phyloP scores from a whole-genome alignment of 2,329 filamentous ascomycete species.

The Alternaria ethzedia region DNA sequence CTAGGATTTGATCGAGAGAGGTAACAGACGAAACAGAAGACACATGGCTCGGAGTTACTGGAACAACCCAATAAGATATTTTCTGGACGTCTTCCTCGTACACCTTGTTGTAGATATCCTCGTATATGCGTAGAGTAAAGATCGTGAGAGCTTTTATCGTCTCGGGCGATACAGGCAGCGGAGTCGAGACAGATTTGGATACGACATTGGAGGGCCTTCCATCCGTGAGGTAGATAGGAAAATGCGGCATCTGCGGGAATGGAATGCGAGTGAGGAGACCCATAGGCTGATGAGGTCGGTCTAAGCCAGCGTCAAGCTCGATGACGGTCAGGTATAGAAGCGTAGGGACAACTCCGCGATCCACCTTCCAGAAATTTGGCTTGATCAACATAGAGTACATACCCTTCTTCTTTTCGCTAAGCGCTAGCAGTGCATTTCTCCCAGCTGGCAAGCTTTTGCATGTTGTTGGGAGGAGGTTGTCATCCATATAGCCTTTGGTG shows the following conservation, averaged over 20 bases:
- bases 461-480: constrained; percentile 75
- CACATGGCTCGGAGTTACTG: constrained; percentile 48
- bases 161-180: constrained; percentile 54
- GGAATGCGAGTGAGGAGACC: constrained; percentile 71
- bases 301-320: constrained; percentile 65
- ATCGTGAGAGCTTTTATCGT: constrained; percentile 64
- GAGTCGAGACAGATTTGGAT: constrained; percentile 53
- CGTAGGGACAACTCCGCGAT: constrained; percentile 54
- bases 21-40: neutral
- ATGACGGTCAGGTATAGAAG: constrained; percentile 69
- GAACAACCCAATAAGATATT: constrained; percentile 85
- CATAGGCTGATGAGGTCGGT: constrained; percentile 67
- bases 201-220: constrained; percentile 65
- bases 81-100: constrained; percentile 69
- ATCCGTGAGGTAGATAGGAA: constrained; percentile 75
- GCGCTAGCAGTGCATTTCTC: constrained; percentile 84
- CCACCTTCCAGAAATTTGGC: constrained; percentile 72
- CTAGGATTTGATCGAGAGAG: constrained; percentile 53
- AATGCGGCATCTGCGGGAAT: constrained; percentile 69
- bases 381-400: constrained; percentile 81
- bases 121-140: constrained; percentile 79
- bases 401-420: constrained; percentile 77
- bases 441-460: constrained; percentile 75
- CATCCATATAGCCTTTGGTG: constrained; percentile 71
- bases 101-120: constrained; percentile 87